phyloP scores from a whole-genome alignment of 148 eudicot genomes.

The Camellia lanceoleosa region DNA sequence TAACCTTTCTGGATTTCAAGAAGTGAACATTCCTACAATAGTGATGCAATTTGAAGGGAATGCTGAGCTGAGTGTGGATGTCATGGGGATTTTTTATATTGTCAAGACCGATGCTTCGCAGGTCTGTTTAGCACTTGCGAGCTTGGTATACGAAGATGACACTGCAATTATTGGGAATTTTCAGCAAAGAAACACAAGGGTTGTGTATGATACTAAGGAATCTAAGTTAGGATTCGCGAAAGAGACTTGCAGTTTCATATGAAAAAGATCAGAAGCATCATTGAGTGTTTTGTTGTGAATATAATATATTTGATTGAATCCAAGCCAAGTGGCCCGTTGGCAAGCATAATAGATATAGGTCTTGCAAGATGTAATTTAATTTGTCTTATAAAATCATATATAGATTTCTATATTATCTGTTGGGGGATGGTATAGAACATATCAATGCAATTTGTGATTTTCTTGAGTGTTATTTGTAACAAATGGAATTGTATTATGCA shows the following conservation, averaged over 20 bases:
- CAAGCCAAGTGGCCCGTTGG: constrained; percentile 21
- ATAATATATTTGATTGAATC: constrained; percentile 17
- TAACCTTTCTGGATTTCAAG: constrained; percentile 52
- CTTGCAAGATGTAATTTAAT: not conserved
- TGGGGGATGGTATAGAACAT: constrained; percentile 13
- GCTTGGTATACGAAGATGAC: constrained; percentile 60
- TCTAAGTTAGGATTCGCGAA: constrained; percentile 67
- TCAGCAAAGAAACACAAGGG: constrained; percentile 74
- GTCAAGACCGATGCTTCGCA: constrained; percentile 71
- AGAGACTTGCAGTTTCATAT: constrained; percentile 57
- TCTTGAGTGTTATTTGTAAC: constrained; percentile 9
- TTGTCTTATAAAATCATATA: not conserved
- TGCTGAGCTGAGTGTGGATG: constrained; percentile 55
- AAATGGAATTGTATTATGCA: not conserved
- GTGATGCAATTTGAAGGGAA: constrained; percentile 51
- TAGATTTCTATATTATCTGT: constrained; percentile 1
- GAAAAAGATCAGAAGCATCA: not conserved
- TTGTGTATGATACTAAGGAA: constrained; percentile 61
- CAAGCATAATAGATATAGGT: not conserved
- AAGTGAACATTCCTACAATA: constrained; percentile 57
- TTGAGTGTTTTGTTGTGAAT: constrained; percentile 20
- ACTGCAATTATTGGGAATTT: constrained; percentile 74
- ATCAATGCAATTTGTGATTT: constrained; percentile 6
- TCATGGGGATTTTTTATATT: constrained; percentile 58
- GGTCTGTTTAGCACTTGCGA: constrained; percentile 73